These are phyloP conservation scores for Diutina sp. DNA, from an alignment of 1,139 yeast species.

Conservation along the genomic window DNA sequence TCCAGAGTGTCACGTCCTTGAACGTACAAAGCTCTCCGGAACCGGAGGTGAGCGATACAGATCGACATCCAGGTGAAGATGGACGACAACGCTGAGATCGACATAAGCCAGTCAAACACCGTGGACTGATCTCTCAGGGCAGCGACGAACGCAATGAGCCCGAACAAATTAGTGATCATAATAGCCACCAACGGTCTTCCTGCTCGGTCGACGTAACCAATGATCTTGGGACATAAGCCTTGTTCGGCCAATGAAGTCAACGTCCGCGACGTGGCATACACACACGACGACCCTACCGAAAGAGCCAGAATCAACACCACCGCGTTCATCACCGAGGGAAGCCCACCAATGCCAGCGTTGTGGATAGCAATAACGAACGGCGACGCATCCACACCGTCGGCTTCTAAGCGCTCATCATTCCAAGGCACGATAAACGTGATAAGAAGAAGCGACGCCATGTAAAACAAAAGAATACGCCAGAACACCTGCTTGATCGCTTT, in stretches of 20 bases:
- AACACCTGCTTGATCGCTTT: slow-evolving; percentile 60
- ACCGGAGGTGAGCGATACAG: slow-evolving; percentile 7
- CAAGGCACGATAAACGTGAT: slow-evolving; percentile 62
- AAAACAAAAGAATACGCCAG: slow-evolving; percentile 59
- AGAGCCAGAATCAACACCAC: slow-evolving; percentile 14
- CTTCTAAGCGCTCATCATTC: slow-evolving; percentile 31
- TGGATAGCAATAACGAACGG: slow-evolving; percentile 50
- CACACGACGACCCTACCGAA: slow-evolving; percentile 26
- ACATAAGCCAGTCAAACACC: slow-evolving; percentile 9
- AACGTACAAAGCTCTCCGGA: slow-evolving; percentile 7
- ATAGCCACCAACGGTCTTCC: slow-evolving; percentile 71
- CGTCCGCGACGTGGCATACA: slow-evolving; percentile 70
- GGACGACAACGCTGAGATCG: slow-evolving; percentile 8
- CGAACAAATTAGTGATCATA: slow-evolving; percentile 28
- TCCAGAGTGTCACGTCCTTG: slow-evolving; percentile 30
- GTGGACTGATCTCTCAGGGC: slow-evolving; percentile 8
- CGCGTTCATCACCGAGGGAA: slow-evolving; percentile 15
- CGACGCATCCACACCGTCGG: slow-evolving; percentile 41
- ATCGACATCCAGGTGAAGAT: slow-evolving; percentile 9
- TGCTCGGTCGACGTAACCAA: slow-evolving; percentile 59
- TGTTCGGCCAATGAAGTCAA: slow-evolving; percentile 72
- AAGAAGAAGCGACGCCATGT: slow-evolving; percentile 43
- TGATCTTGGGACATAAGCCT: slow-evolving; percentile 64
- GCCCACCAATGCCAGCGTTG: slow-evolving; percentile 14
- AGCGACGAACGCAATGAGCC: slow-evolving; percentile 8